Conservation (phyloP, 257 asterid genomes). For the Solanum pinnatisectum region DNA sequence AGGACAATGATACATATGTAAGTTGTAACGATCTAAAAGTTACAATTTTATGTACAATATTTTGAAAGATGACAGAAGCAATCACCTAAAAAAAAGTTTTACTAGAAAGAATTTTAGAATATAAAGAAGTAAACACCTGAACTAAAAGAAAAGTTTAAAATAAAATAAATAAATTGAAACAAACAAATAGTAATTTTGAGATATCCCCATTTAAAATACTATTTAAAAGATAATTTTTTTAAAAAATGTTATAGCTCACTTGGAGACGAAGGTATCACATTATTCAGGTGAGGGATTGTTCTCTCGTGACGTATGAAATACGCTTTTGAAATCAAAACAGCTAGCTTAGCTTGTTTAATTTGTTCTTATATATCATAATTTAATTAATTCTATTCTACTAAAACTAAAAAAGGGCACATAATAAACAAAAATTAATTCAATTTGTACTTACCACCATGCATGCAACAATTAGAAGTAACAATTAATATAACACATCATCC, state of each 20-base stretch:
- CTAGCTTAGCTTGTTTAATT: background rate
- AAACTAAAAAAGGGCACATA: background rate
- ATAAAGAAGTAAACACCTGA: background rate
- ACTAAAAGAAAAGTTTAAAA: too few relatives aligned
- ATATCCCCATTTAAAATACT: background rate
- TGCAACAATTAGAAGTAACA: background rate
- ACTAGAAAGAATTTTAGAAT: too few relatives aligned
- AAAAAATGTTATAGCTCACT: background rate
- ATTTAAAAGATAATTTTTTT: too few relatives aligned
- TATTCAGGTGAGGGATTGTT: background rate
- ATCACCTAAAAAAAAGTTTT: background rate
- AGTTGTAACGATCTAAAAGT: background rate
- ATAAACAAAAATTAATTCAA: background rate
- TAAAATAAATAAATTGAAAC: too few relatives aligned
- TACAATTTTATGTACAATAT: background rate
- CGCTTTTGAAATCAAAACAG: background rate
- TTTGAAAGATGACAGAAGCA: background rate
- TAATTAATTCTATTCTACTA: background rate
- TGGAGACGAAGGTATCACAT: background rate
- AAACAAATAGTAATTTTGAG: too few relatives aligned
- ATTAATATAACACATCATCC: background rate
- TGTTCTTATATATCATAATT: background rate
- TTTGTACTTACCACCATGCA: background rate
- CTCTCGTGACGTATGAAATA: background rate
- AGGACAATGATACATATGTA: background rate